Base-by-base conservation (phyloP, 257 asterid species). In the Verbascum thapsus region DNA sequence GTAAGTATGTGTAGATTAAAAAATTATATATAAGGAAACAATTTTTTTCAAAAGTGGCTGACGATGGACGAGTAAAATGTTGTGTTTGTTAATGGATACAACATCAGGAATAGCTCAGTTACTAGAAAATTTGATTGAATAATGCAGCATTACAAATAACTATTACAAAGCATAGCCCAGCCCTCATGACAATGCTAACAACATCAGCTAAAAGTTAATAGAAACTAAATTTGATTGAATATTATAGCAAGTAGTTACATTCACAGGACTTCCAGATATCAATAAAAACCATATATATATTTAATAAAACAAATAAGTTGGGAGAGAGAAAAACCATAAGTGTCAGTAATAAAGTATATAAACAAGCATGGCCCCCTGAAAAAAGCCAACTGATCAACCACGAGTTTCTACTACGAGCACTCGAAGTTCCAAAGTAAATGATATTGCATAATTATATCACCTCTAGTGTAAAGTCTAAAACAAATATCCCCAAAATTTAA, bases 381-480 rank as follows among this genome's bases (percentile, higher is more conserved):
- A 53, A 40, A 34, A 13, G 13, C 45, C 13, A n/a, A 43, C 7
- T 26, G 11, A 56, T 44, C 45, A 55, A 44, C 48, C 56, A 63
- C 51, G 70, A 56, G 54, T 41, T 54, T 52, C 30, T 47, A 60
- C 39, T 34, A 67, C 66, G n/a, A 49, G 16, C 43, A 53, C 9
- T 32, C 58, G 48, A 43, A 32, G 37, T 53, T 63, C 57, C 67
- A 64, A 68, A 61, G 9, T 51, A 60, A 45, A 61, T 69, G 43
- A 55, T 32, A 42, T 32, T 17, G 45, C 47, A 53, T 49, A 73
- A 58, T 58, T 59, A 22, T 41, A 43, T 35, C 50, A 55, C 30
- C 61, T 60, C 66, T 15, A 16, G 8, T 11, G 17, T 35, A 23
- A 60, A 61, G 34, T 39, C 39, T 37, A 30, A 61, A 72, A 50